phyloP scores from a whole-genome alignment of 2,329 filamentous ascomycete species.

The Neopestalotiopsis rosae region DNA sequence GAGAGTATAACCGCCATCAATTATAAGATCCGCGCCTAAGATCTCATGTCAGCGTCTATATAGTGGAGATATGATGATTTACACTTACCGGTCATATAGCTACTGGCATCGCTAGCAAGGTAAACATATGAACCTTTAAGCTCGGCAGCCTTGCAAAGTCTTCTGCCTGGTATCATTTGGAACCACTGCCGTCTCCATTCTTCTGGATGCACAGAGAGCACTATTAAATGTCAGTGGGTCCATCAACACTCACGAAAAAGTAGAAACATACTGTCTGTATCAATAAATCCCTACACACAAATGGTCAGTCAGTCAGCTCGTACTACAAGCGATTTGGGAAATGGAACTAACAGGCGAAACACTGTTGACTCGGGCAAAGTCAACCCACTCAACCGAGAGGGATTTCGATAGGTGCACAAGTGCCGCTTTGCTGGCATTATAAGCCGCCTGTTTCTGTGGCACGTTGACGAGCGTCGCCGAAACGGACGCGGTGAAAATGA shows the following conservation, averaged over 20 bases:
- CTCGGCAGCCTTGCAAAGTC: slow-evolving; percentile 38
- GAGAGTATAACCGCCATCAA: slow-evolving; percentile 36
- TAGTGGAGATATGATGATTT: not conserved
- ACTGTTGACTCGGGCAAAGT: slow-evolving; percentile 46
- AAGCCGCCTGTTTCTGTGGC: slow-evolving; percentile 46
- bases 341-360: slow-evolving; percentile 37
- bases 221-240: slow-evolving; percentile 20
- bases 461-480: slow-evolving; percentile 46
- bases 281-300: slow-evolving; percentile 34
- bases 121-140: slow-evolving; percentile 44
- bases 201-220: slow-evolving; percentile 36
- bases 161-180: slow-evolving; percentile 35
- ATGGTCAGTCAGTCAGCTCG: slow-evolving; percentile 4
- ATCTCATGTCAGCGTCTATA: slow-evolving; percentile 8
- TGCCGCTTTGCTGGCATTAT: slow-evolving; percentile 49
- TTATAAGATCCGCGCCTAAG: slow-evolving; percentile 32
- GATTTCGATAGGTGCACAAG: slow-evolving; percentile 46
- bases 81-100: slow-evolving; percentile 44
- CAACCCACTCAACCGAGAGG: slow-evolving; percentile 48
- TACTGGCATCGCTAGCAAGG: slow-evolving; percentile 44
- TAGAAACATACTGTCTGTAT: slow-evolving; percentile 34
- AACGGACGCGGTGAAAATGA: slow-evolving; percentile 47
- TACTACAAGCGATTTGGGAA: not conserved
- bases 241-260: too few relatives aligned
- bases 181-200: slow-evolving; percentile 35